Percentiles rank a stretch among this genome's conserved stretches.
phyloP scores from a whole-genome alignment of 768 basidiomycete genomes.

The Asterophora lycoperdoides region DNA sequence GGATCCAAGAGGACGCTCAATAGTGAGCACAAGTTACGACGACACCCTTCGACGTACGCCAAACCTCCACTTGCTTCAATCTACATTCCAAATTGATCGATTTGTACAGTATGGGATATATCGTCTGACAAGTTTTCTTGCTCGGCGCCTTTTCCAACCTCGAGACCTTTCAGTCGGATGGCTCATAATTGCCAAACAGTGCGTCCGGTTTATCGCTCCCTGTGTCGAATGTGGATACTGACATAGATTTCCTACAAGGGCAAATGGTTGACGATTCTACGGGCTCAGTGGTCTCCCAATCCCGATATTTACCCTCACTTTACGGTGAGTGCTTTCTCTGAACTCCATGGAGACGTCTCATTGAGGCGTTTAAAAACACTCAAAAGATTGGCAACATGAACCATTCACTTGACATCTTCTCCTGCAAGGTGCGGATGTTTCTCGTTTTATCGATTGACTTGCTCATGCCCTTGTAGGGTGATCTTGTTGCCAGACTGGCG shows the following conservation, averaged over 20 bases:
- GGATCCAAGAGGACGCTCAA: constrained; percentile 74
- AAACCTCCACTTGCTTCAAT: not conserved
- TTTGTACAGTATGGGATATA: constrained; percentile 69
- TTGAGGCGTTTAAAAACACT: not conserved
- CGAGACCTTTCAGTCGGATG: constrained; percentile 59
- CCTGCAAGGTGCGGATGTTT: constrained; percentile 52
- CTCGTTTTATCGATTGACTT: not conserved
- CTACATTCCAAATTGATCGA: constrained; percentile 9
- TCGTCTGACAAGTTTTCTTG: constrained; percentile 45
- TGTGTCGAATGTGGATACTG: not conserved
- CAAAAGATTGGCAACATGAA: constrained; percentile 73
- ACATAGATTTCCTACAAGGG: constrained; percentile 42
- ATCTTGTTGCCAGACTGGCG: constrained; percentile 58
- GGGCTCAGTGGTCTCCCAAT: constrained; percentile 76
- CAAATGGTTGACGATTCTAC: constrained; percentile 74
- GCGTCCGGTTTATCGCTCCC: constrained; percentile 14
- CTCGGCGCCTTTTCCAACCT: constrained; percentile 49
- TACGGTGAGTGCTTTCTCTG: constrained; percentile 45
- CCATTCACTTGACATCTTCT: constrained; percentile 70
- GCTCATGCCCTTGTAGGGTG: constrained; percentile 45
- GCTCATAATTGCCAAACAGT: constrained; percentile 82
- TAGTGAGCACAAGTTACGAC: constrained; percentile 85
- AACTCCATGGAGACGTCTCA: not conserved
- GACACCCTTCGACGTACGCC: constrained; percentile 66
- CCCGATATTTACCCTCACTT: constrained; percentile 81